Conservation (phyloP, 257 asterid genomes). For the Dorcoceras hygrometricum region DNA sequence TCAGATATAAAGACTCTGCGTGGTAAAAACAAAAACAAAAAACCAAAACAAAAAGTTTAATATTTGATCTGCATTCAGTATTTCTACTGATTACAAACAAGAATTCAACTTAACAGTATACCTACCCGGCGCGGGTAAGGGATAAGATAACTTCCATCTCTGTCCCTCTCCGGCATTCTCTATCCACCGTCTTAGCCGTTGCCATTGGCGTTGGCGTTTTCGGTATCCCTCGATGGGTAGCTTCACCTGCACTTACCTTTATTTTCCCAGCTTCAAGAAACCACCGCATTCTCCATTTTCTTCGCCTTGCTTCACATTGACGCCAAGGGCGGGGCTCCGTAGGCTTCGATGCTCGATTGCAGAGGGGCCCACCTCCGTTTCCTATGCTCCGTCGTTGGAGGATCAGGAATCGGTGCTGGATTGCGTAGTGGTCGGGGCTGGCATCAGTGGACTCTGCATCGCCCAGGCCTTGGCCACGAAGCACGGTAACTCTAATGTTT, state of each 20-base stretch:
- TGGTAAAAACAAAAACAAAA: no score
- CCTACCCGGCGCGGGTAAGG: background rate
- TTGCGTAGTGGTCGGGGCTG: conserved; percentile 88
- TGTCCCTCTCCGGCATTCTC: background rate
- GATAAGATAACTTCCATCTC: background rate
- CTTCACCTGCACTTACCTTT: conserved; percentile 23
- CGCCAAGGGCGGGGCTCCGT: conserved; percentile 18
- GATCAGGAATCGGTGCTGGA: conserved; percentile 39
- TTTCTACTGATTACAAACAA: no score
- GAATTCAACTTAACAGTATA: no score
- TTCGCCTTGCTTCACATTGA: conserved; percentile 20
- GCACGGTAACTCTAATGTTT: conserved; percentile 51
- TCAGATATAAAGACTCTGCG: no score
- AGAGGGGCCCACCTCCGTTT: conserved; percentile 42
- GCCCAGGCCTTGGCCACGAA: conserved; percentile 74
- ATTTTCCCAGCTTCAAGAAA: conserved; percentile 27
- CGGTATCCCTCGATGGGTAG: conserved; percentile 21
- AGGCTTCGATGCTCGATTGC: conserved; percentile 51
- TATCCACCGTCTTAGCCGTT: no score
- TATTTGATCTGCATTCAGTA: no score
- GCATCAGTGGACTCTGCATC: conserved; percentile 83
- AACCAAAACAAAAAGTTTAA: no score
- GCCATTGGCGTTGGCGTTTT: background rate
- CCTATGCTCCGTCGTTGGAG: conserved; percentile 33
- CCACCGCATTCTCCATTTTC: conserved; percentile 25